Percentiles rank a stretch among this genome's conserved stretches.
Evolutionary conservation across 225 moss, liverwort and hornwort species (phyloP).

Genomic region (Physcomitrellopsis africana): DNA sequence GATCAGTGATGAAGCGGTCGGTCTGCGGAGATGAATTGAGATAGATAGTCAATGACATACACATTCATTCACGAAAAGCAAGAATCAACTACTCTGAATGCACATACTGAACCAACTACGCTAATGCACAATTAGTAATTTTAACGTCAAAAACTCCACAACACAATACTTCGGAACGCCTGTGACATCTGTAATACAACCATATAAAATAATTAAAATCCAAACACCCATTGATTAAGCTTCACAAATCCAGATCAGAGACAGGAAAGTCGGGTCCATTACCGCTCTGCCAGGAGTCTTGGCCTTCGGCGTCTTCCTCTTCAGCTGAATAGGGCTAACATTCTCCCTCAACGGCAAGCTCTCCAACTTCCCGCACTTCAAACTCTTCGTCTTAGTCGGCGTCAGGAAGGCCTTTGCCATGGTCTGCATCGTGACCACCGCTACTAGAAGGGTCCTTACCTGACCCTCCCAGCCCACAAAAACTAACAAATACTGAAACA

Average conservation of each 20-base stretch:
- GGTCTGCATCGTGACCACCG: slow-evolving; percentile 43
- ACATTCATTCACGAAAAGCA: too few species aligned
- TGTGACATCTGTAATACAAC: too few species aligned
- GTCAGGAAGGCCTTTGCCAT: slow-evolving; percentile 48
- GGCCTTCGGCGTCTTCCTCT: too few species aligned
- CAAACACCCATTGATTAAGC: too few species aligned
- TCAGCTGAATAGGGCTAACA: slow-evolving; percentile 23
- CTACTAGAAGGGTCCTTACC: slow-evolving; percentile 33
- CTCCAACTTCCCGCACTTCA: slow-evolving; percentile 49
- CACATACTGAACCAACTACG: too few species aligned
- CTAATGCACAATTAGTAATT: too few species aligned
- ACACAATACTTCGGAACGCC: too few species aligned
- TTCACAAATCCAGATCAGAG: not conserved
- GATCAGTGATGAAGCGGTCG: slow-evolving; percentile 61
- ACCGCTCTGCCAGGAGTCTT: slow-evolving; percentile 44
- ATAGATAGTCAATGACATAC: not conserved
- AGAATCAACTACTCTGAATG: too few species aligned
- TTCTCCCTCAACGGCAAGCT: slow-evolving; percentile 44
- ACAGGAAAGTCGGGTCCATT: not conserved
- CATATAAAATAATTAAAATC: too few species aligned
- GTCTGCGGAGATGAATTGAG: not conserved
- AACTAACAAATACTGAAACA: too few species aligned
- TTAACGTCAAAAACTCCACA: too few species aligned
- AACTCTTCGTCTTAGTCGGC: slow-evolving; percentile 40
- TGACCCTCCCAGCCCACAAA: slow-evolving; percentile 23